A percentile compares a stretch with the other conserved stretches of the same genome.
Evolutionary conservation across 1,284 basidiomycete genomes (phyloP).

Genomic region (Malassezia nana): DNA sequence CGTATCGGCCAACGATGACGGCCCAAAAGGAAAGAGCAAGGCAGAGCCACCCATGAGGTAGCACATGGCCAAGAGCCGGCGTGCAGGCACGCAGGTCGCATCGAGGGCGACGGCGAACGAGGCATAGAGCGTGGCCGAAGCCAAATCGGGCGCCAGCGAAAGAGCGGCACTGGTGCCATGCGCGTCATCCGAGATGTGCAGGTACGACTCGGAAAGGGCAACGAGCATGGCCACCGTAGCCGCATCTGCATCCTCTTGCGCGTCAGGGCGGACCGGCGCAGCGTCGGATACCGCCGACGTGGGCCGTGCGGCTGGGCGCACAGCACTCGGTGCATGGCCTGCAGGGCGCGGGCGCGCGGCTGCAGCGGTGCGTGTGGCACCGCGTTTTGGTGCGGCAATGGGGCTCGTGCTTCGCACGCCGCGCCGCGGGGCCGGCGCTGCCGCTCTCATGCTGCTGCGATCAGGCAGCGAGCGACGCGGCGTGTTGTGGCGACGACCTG

Average conservation of each 20-base stretch:
- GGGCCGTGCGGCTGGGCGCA: not conserved
- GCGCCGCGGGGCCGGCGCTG: not conserved
- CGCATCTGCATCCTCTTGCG: not conserved
- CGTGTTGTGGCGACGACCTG: not conserved
- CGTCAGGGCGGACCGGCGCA: not conserved
- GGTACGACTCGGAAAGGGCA: slow-evolving; percentile 8
- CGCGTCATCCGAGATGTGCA: slow-evolving; percentile 10
- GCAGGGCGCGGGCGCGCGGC: not conserved
- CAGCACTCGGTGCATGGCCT: not conserved
- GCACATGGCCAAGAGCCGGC: slow-evolving; percentile 29
- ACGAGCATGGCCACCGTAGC: slow-evolving; percentile 1
- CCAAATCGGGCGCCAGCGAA: slow-evolving; percentile 15
- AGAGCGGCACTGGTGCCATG: not conserved
- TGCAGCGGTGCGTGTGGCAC: no score
- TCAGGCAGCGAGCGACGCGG: not conserved
- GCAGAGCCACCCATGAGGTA: slow-evolving; percentile 31
- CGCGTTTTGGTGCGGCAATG: not conserved
- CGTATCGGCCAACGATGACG: slow-evolving; percentile 26
- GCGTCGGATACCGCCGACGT: not conserved
- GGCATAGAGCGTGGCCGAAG: slow-evolving; percentile 36
- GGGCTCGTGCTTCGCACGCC: not conserved
- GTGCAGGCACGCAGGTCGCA: slow-evolving; percentile 21
- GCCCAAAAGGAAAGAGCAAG: slow-evolving; percentile 33
- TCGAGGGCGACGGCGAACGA: slow-evolving; percentile 30
- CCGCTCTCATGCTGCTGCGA: slow-evolving; percentile 2